Evolutionary conservation across 441 rosid genomes (phyloP).

Genomic region (Erodium chrysanthum): DNA sequence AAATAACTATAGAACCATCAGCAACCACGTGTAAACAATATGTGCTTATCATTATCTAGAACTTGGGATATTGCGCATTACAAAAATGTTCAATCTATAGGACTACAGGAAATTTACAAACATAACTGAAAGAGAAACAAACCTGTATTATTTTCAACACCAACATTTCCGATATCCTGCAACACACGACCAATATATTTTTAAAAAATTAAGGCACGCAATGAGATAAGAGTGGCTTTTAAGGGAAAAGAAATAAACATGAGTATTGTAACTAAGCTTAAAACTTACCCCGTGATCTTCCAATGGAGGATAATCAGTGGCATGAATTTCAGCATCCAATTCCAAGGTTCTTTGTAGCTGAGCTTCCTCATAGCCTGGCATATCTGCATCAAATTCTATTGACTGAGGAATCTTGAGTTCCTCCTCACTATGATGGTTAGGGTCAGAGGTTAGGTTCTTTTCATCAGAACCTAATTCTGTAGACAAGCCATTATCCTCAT

Average conservation of each 20-base stretch:
- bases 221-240: no score
- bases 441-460: conserved; percentile 21
- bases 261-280: no score
- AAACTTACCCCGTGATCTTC: conserved; percentile 46
- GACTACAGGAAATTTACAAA: background rate
- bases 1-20: background rate
- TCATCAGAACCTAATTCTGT: conserved; percentile 29
- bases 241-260: no score
- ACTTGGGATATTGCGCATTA: no score
- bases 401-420: conserved; percentile 21
- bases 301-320: conserved; percentile 21
- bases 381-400: conserved; percentile 24
- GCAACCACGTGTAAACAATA: background rate
- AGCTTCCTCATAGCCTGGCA: conserved; percentile 25
- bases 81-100: background rate
- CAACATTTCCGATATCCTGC: conserved; percentile 55
- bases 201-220: background rate
- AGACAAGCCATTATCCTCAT: conserved; percentile 26
- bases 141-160: conserved; percentile 74
- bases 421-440: conserved; percentile 25
- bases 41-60: background rate
- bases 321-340: conserved; percentile 27
- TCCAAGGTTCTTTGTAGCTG: conserved; percentile 29
- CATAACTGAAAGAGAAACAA: conserved; percentile 14
- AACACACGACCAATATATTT: conserved; percentile 20